These are phyloP conservation scores for Trichoderma cornu-damae DNA, from an alignment of 2,329 filamentous ascomycete species.

Conservation along the genomic window DNA sequence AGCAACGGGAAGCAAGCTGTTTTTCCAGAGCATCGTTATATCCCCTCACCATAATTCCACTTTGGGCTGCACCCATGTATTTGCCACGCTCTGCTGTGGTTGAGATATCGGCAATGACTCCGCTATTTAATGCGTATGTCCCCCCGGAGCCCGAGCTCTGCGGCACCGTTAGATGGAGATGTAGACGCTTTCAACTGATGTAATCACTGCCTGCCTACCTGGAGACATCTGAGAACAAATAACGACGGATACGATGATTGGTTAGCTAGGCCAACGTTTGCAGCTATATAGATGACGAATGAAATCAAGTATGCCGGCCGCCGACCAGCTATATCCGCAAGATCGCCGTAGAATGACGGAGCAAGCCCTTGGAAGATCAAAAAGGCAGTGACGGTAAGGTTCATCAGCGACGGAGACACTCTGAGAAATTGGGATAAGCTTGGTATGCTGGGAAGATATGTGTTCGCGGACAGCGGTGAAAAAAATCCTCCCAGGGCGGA, in stretches of 20 bases:
- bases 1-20: background rate
- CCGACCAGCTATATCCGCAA: slow-evolving; percentile 2
- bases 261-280: slow-evolving; percentile 2
- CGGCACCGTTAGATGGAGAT: background rate
- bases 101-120: slow-evolving; percentile 2
- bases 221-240: slow-evolving; percentile 2
- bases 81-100: background rate
- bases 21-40: background rate
- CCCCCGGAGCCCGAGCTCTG: slow-evolving; percentile 3
- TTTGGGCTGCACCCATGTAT: background rate
- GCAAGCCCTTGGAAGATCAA: slow-evolving; percentile 5
- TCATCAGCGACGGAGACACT: slow-evolving; percentile 1
- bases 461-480: slow-evolving; percentile 1
- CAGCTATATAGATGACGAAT: background rate
- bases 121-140: slow-evolving; percentile 1
- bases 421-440: background rate
- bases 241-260: background rate
- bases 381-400: slow-evolving; percentile 3
- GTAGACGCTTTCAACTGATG: background rate
- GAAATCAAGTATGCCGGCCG: background rate
- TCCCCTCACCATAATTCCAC: background rate
- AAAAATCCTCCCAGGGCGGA: slow-evolving; percentile 16
- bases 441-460: background rate
- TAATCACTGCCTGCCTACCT: background rate
- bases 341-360: slow-evolving; percentile 1